Evolutionary conservation across 768 basidiomycete species (phyloP).

Genomic region (Mycena capillaripes): DNA sequence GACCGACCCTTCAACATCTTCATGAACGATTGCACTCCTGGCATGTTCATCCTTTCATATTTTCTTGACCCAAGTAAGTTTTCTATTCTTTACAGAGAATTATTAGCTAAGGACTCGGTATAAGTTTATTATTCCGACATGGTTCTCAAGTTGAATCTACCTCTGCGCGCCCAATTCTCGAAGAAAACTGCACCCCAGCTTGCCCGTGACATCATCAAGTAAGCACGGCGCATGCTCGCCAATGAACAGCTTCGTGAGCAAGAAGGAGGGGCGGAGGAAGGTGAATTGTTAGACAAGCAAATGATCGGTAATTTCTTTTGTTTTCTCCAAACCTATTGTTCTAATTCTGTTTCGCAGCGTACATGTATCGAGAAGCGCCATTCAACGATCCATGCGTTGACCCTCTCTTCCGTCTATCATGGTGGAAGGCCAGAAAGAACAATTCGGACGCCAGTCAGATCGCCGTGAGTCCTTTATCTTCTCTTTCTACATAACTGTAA

Average conservation of each 20-base stretch:
- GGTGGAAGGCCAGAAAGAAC: slow-evolving; percentile 1
- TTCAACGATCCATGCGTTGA: background rate
- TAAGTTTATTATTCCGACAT: slow-evolving; percentile 14
- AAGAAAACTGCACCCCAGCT: background rate
- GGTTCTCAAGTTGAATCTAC: background rate
- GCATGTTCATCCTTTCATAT: slow-evolving; percentile 18
- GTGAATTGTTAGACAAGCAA: background rate
- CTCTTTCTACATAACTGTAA: too few relatives aligned
- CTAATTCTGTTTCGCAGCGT: background rate
- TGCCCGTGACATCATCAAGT: background rate
- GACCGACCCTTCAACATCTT: slow-evolving; percentile 1
- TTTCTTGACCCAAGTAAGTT: slow-evolving; percentile 8
- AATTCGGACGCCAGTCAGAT: background rate
- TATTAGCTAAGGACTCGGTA: too few relatives aligned
- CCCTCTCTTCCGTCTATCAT: background rate
- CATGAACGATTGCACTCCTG: slow-evolving; percentile 12
- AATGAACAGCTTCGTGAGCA: background rate
- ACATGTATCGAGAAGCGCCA: slow-evolving; percentile 6
- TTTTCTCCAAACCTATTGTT: background rate
- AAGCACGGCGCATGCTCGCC: background rate
- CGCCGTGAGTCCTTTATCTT: background rate
- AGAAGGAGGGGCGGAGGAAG: background rate
- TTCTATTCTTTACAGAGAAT: too few relatives aligned
- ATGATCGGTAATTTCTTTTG: background rate
- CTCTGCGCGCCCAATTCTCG: background rate